Conservation (phyloP, 2,329 filamentous ascomycete genomes). For the Aureobasidium zeae region DNA sequence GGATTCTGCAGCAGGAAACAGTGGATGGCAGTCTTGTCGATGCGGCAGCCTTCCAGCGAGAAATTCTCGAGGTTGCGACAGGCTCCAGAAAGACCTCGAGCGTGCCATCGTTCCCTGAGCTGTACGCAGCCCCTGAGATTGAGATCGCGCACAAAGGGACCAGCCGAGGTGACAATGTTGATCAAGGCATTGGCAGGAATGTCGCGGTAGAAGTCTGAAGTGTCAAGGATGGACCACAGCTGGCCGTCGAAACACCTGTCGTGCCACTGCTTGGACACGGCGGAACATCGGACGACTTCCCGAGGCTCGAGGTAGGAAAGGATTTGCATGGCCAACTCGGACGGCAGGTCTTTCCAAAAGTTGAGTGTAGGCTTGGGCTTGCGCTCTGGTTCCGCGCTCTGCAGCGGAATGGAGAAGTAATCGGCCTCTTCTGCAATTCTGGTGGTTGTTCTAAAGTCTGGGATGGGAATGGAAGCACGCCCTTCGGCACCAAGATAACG, state of each 20-base stretch:
- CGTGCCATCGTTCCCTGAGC: conserved; percentile 68
- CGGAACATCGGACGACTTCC: conserved; percentile 69
- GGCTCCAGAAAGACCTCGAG: conserved; percentile 67
- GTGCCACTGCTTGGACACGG: conserved; percentile 70
- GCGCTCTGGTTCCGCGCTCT: conserved; percentile 20
- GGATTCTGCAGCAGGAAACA: conserved; percentile 71
- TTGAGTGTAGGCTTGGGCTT: conserved; percentile 42
- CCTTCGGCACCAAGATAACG: conserved; percentile 37
- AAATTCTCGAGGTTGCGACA: conserved; percentile 83
- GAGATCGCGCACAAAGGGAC: conserved; percentile 81
- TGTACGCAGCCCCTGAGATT: conserved; percentile 90
- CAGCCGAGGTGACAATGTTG: conserved; percentile 74
- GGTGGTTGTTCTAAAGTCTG: conserved; percentile 49
- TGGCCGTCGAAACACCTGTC: conserved; percentile 88
- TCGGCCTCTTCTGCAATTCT: conserved; percentile 26
- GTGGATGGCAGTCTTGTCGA: conserved; percentile 68
- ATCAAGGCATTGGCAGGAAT: conserved; percentile 78
- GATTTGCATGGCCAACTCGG: conserved; percentile 71
- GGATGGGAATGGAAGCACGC: conserved; percentile 51
- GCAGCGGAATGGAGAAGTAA: conserved; percentile 25
- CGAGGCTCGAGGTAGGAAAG: conserved; percentile 68
- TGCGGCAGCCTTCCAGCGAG: conserved; percentile 80
- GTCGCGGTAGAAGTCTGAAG: conserved; percentile 71
- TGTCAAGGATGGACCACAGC: conserved; percentile 75
- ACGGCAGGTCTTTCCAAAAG: conserved; percentile 73